A percentile compares a stretch with the other conserved stretches of the same genome.
phyloP scores from a whole-genome alignment of 1,284 basidiomycete genomes.

The Ustilago cynodontis region DNA sequence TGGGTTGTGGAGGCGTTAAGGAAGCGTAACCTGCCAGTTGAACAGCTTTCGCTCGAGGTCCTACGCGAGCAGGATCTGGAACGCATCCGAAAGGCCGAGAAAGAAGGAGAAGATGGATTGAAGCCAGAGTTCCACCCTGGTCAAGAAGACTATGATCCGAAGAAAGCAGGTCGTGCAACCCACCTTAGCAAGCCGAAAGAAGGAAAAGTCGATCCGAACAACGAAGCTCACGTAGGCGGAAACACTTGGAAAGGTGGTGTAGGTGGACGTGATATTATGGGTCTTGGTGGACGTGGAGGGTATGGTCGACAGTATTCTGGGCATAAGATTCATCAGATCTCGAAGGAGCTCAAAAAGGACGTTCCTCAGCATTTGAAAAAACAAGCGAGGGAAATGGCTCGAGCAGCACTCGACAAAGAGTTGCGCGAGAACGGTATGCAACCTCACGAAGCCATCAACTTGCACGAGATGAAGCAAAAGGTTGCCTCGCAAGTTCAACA shows the following conservation, averaged over 20 bases:
- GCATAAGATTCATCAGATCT: conserved; percentile 69
- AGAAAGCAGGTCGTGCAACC: conserved; percentile 54
- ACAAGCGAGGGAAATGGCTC: conserved; percentile 70
- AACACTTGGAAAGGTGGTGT: conserved; percentile 71
- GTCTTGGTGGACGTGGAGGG: conserved; percentile 69
- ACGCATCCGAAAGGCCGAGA: conserved; percentile 27
- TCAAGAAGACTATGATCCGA: conserved; percentile 56
- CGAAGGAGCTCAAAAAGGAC: conserved; percentile 66
- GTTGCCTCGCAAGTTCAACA: conserved; percentile 63
- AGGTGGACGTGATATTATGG: conserved; percentile 69
- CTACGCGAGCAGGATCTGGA: conserved; percentile 50
- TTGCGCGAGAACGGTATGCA: conserved; percentile 68
- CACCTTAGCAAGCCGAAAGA: conserved; percentile 66
- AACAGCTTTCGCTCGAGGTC: conserved; percentile 60
- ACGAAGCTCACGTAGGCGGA: conserved; percentile 69
- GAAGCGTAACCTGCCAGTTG: conserved; percentile 60
- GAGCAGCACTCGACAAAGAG: conserved; percentile 68
- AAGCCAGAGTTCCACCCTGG: conserved; percentile 53
- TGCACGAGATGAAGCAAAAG: conserved; percentile 65
- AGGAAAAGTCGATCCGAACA: conserved; percentile 67
- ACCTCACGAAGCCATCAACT: conserved; percentile 64
- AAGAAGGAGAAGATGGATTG: conserved; percentile 44
- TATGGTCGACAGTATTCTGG: conserved; percentile 65
- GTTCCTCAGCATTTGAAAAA: conserved; percentile 69
- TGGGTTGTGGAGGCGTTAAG: conserved; percentile 64